A percentile compares a stretch with the other conserved stretches of the same genome.
Evolutionary conservation across 202 grass and related monocot species (phyloP).

Genomic region (Saccharum hybrid): DNA sequence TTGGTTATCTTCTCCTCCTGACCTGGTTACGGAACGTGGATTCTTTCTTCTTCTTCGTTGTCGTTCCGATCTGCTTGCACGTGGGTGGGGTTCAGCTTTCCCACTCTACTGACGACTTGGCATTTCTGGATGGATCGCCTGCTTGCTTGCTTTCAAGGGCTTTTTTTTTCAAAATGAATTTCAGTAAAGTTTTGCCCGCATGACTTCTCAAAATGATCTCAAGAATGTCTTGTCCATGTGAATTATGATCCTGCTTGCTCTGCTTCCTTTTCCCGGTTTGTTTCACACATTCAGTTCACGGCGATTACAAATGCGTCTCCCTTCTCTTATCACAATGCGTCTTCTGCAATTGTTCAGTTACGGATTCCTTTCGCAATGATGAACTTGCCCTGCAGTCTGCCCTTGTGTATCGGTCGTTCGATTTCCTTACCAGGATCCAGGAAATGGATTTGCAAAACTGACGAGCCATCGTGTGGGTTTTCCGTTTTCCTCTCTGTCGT

Average conservation of each 20-base stretch:
- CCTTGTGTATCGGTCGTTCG: background rate
- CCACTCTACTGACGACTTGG: background rate
- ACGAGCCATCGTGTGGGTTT: background rate
- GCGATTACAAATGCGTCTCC: constrained; percentile 7
- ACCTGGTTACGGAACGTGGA: constrained; percentile 10
- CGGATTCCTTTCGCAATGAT: background rate
- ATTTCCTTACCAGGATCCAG: background rate
- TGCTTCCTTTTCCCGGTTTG: background rate
- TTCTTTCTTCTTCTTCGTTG: background rate
- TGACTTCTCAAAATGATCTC: constrained; percentile 12
- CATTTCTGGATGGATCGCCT: constrained; percentile 35
- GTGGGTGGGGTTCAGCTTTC: constrained; percentile 47
- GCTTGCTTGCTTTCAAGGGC: too few species aligned
- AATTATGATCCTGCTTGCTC: constrained; percentile 13
- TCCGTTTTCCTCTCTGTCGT: background rate
- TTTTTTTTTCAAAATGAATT: background rate
- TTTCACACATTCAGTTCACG: background rate
- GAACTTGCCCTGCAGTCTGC: background rate
- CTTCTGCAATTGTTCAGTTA: background rate
- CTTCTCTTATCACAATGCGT: constrained; percentile 35
- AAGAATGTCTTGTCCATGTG: background rate
- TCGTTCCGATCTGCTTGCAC: constrained; percentile 42
- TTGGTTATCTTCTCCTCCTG: constrained; percentile 18
- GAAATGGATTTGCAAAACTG: background rate
- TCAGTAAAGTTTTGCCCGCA: background rate